These are phyloP conservation scores for Trichoderma asperellum DNA, from an alignment of 2,329 filamentous ascomycete genomes.

Conservation along the genomic window DNA sequence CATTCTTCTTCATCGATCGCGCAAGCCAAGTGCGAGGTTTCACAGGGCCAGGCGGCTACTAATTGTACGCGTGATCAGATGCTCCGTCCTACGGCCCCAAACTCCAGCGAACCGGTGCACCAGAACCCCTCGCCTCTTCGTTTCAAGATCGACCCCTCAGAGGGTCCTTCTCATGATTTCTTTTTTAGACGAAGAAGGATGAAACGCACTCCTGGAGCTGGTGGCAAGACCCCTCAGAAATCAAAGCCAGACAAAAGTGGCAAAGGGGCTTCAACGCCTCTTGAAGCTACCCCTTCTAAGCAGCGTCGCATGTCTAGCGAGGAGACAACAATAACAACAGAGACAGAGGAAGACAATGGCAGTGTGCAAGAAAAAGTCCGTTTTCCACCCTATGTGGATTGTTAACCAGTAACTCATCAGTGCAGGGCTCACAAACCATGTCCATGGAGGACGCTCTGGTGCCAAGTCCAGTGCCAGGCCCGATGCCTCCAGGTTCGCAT, in stretches of 20 bases:
- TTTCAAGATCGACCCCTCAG: neutral
- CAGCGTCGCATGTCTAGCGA: neutral
- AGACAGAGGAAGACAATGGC: neutral
- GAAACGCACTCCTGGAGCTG: no score
- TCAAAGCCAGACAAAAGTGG: neutral
- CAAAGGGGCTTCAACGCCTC: neutral
- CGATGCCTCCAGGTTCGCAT: neutral
- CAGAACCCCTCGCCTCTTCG: neutral
- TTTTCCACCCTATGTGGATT: neutral
- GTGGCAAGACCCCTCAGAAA: neutral
- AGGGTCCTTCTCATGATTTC: neutral
- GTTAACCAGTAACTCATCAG: neutral
- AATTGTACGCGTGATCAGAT: conserved; percentile 8
- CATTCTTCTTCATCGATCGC: neutral
- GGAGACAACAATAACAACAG: neutral
- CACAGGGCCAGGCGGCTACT: conserved; percentile 18
- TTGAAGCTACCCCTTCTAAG: neutral
- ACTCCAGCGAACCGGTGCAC: neutral
- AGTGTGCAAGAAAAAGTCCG: neutral
- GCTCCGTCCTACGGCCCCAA: neutral
- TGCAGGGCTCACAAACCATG: neutral
- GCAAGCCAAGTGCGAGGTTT: conserved; percentile 18
- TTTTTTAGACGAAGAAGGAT: neutral
- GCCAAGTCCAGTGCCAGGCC: neutral
- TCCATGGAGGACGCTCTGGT: neutral